Conservation (phyloP, 139 green algal genomes). For the Micractinium sp. region DNA sequence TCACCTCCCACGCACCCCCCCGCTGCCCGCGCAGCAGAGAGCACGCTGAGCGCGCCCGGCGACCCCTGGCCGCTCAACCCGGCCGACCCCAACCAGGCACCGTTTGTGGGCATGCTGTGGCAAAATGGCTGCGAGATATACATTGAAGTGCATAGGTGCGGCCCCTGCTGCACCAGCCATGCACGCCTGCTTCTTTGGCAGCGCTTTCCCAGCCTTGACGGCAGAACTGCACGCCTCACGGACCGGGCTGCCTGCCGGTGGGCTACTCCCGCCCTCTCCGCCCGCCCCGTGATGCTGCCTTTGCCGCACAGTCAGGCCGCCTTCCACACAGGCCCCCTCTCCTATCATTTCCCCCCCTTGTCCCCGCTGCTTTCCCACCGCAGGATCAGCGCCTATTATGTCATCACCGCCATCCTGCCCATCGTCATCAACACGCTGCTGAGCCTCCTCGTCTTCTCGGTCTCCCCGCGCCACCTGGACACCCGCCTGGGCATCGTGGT, state of each 20-base stretch:
- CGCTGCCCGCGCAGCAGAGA: not conserved
- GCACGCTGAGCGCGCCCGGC: not conserved
- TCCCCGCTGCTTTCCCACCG: too few species aligned
- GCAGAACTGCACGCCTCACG: too few species aligned
- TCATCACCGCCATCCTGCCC: conserved; percentile 43
- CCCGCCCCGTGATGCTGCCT: too few species aligned
- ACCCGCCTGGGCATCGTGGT: conserved; percentile 44
- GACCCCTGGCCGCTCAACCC: conserved; percentile 42
- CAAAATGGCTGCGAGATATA: conserved; percentile 1
- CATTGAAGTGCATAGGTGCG: not conserved
- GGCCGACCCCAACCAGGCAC: not conserved
- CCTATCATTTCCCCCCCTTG: not conserved
- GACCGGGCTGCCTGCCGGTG: too few species aligned
- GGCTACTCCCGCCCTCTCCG: too few species aligned
- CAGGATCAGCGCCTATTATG: conserved; percentile 30
- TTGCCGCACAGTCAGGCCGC: not conserved
- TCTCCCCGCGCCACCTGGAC: conserved; percentile 37
- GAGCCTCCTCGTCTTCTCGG: conserved; percentile 36
- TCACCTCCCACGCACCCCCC: not conserved
- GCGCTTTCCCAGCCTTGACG: not conserved
- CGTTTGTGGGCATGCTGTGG: conserved; percentile 10
- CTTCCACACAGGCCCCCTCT: not conserved
- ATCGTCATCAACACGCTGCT: conserved; percentile 39
- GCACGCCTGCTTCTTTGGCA: not conserved
- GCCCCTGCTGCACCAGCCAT: not conserved